These are phyloP conservation scores for Zoysia japonica DNA, from an alignment of 176 grass and related monocot genomes.

Conservation along the genomic window DNA sequence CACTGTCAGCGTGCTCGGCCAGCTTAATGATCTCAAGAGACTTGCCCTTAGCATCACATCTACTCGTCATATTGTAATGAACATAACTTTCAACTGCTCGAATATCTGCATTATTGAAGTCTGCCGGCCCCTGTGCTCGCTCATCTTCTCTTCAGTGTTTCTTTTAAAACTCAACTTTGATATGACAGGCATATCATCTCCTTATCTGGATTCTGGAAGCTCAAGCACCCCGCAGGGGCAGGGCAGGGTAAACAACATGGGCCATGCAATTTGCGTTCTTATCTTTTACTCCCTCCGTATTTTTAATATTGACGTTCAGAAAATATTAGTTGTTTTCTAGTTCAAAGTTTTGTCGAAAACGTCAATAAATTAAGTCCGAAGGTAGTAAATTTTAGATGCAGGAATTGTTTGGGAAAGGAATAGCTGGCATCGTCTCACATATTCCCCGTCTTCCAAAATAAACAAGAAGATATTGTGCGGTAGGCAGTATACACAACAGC, in stretches of 20 bases:
- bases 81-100: neutral
- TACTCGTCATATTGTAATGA: neutral
- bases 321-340: no score
- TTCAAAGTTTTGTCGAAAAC: no score
- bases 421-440: neutral
- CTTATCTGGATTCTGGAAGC: neutral
- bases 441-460: neutral
- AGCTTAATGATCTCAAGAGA: neutral
- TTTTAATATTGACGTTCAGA: no score
- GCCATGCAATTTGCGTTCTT: neutral
- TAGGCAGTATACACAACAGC: neutral
- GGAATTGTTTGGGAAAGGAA: neutral
- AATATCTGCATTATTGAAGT: neutral
- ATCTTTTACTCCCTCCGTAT: neutral
- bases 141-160: neutral
- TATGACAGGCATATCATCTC: neutral
- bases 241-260: neutral
- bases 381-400: neutral
- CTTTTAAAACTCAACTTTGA: neutral
- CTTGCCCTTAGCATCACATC: conserved; percentile 14
- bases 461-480: neutral
- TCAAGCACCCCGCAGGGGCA: neutral
- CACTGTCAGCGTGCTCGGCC: conserved; percentile 25
- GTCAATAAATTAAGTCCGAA: no score
- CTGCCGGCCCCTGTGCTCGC: conserved; percentile 1